Evolutionary conservation across 2,329 filamentous ascomycete species (phyloP), one percentile per base, ranked within the genome.

Genomic region (Cercospora sp.): DNA sequence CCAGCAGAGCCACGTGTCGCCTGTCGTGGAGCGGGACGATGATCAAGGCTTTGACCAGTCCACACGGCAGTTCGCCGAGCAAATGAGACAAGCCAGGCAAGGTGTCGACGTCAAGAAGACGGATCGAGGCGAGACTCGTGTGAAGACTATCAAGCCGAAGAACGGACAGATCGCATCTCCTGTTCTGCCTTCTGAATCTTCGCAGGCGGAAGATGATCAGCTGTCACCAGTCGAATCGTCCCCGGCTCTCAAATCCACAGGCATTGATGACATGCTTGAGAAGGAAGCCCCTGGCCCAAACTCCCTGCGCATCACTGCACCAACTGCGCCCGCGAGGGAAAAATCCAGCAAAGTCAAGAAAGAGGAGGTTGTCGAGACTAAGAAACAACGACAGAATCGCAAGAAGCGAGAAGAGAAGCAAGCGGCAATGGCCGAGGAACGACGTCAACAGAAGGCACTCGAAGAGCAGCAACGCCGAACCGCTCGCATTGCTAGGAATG

Each of bases 351-450:
- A 89, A 80, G 82, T 85, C 49, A 84, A 81, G 66, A 78, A 87
- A 71, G 89, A 92, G 79, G 85, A 87, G 60, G 64, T 61, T 12
- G 87, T 86, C 18, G 91, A 97, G 84, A 91, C 90, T 21, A 97
- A 97, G 90, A 97, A 97, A 85, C 92, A 97, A 83, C 90, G 93
- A 69, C 94, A 97, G 84, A 95, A 97, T 83, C 88, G 90, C 73
- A 89, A 91, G 83, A 97, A 97, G 88, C 89, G 87, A 43, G 93
- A 97, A 81, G 90, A 89, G 67, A 89, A 89, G 76, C 95, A 92
- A 85, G 84, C 85, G 32, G 85, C 87, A 66, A 89, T 91, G 32
- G 90, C 94, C 77, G 90, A 91, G 74, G 88, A 90, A 0, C 94
- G 97, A 82, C 87, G 89, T 77, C 86, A 91, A 76, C 90, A 94